Conservation (phyloP, 805 yeast species). For the Yarrowia sp. region DNA sequence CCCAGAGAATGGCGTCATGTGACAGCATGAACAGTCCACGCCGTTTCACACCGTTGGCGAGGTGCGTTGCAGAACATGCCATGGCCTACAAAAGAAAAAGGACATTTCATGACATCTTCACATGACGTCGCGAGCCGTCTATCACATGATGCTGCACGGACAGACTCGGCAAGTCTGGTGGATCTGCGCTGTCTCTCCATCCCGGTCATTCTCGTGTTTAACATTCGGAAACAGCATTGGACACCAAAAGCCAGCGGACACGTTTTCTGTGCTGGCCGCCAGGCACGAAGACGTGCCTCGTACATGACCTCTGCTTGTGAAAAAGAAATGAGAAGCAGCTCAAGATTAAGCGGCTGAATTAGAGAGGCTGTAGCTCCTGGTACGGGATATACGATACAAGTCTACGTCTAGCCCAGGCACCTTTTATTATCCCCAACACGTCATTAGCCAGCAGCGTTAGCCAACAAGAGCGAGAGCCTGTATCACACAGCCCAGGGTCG, state of each 20-base stretch:
- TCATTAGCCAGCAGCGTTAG: too few relatives aligned
- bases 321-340: neutral
- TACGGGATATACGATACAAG: neutral
- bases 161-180: neutral
- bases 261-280: neutral
- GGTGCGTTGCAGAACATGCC: neutral
- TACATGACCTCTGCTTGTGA: constrained; percentile 7
- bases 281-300: neutral
- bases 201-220: constrained; percentile 16
- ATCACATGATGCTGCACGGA: neutral
- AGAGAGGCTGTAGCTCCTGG: neutral
- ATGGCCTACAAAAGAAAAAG: neutral
- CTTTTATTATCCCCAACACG: too few relatives aligned
- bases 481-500: too few relatives aligned
- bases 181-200: neutral
- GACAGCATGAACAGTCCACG: neutral
- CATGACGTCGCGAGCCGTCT: neutral
- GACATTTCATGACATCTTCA: neutral
- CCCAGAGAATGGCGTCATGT: constrained; percentile 8
- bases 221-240: neutral
- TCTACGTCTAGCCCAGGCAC: too few relatives aligned
- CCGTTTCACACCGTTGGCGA: neutral
- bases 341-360: neutral
- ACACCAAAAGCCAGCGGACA: neutral
- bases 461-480: too few relatives aligned